phyloP scores from a whole-genome alignment of 805 yeast species.

The Saturnispora quitensis region DNA sequence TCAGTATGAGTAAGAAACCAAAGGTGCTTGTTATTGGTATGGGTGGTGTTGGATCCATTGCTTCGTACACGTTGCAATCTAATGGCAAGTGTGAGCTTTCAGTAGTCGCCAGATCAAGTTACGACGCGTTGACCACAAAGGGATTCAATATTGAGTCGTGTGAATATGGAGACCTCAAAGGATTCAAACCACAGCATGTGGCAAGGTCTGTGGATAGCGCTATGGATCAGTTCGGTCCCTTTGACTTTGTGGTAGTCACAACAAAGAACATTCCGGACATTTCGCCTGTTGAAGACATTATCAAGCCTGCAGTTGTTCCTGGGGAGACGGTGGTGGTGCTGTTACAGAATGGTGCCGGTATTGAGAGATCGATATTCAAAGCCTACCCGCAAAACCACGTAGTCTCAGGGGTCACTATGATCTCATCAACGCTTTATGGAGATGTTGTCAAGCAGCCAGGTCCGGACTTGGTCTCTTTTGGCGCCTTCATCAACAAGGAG shows the following conservation, averaged over 20 bases:
- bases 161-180: conserved; percentile 47
- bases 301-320: conserved; percentile 21
- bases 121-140: conserved; percentile 36
- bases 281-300: conserved; percentile 33
- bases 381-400: conserved; percentile 28
- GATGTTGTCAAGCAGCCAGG: conserved; percentile 28
- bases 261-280: conserved; percentile 64
- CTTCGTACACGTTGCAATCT: conserved; percentile 51
- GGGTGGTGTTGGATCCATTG: conserved; percentile 82
- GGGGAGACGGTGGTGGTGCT: conserved; percentile 28
- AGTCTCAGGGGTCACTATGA: conserved; percentile 34
- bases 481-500: conserved; percentile 29
- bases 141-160: conserved; percentile 56
- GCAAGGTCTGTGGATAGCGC: conserved; percentile 40
- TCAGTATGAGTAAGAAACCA: conserved; percentile 13
- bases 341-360: conserved; percentile 34
- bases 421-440: conserved; percentile 27
- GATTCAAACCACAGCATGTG: conserved; percentile 45
- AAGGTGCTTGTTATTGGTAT: conserved; percentile 62
- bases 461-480: conserved; percentile 26
- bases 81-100: conserved; percentile 45
- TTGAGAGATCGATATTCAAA: conserved; percentile 27
- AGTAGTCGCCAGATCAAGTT: conserved; percentile 58
- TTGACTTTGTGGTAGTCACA: conserved; percentile 51
- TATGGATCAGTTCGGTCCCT: conserved; percentile 27